These are phyloP conservation scores for Aspergillus alliaceus DNA, from an alignment of 2,329 filamentous ascomycete species.

Conservation along the genomic window DNA sequence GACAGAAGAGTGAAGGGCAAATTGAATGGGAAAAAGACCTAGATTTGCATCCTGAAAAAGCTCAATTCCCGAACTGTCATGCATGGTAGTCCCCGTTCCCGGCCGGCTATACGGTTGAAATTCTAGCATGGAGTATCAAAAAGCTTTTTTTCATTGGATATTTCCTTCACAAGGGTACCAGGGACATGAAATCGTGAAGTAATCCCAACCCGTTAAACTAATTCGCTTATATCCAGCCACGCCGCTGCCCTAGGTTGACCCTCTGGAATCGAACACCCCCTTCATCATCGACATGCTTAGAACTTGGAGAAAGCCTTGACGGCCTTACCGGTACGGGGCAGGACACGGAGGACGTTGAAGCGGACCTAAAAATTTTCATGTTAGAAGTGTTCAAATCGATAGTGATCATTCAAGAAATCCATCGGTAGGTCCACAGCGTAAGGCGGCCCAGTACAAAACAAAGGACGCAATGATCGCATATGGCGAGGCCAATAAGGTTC, in stretches of 20 bases:
- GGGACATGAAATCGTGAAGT: conserved; percentile 43
- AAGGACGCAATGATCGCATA: not conserved
- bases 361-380: conserved; percentile 68
- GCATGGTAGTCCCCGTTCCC: not conserved
- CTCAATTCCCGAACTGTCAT: conserved; percentile 9
- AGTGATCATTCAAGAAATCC: not conserved
- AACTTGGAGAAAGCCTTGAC: conserved; percentile 99
- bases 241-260: conserved; percentile 37
- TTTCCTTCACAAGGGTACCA: conserved; percentile 42
- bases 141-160: conserved; percentile 42
- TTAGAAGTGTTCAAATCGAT: conserved; percentile 15
- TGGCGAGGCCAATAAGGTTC: not conserved
- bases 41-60: conserved; percentile 13
- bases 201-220: conserved; percentile 39
- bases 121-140: conserved; percentile 31
- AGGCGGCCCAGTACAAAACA: not conserved
- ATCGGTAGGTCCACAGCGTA: not conserved
- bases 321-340: conserved; percentile 93
- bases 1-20: not conserved
- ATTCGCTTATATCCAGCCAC: conserved; percentile 39
- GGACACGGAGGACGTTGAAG: conserved; percentile 99
- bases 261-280: conserved; percentile 28
- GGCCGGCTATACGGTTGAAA: conserved; percentile 20
- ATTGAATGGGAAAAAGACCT: conserved; percentile 11
- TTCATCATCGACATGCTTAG: conserved; percentile 57